Percentiles rank a stretch among this genome's conserved stretches.
Evolutionary conservation across 2,329 filamentous ascomycete species (phyloP).

Genomic region (Coniochaeta sp.): DNA sequence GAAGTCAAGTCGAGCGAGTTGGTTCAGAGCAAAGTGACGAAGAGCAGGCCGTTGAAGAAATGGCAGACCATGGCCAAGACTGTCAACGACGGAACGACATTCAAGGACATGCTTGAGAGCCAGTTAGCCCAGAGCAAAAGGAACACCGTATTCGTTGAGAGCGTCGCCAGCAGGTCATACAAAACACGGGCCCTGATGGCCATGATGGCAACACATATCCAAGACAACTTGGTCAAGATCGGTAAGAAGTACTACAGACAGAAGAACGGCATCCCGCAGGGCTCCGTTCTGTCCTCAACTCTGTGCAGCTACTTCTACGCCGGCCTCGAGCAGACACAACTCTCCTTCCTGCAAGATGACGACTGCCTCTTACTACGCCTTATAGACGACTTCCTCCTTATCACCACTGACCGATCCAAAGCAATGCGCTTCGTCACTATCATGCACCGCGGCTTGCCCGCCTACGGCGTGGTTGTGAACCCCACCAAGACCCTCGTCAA

Average conservation of each 20-base stretch:
- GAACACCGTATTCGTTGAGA: constrained; percentile 73
- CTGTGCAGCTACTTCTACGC: constrained; percentile 97
- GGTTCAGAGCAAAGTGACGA: neutral
- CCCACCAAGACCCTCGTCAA: constrained; percentile 75
- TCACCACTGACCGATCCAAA: constrained; percentile 62
- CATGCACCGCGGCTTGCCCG: constrained; percentile 72
- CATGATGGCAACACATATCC: constrained; percentile 74
- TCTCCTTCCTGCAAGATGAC: constrained; percentile 30
- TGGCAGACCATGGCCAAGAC: constrained; percentile 47
- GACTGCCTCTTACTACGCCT: constrained; percentile 69
- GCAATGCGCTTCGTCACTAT: constrained; percentile 65
- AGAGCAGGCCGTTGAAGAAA: constrained; percentile 30
- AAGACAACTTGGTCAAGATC: constrained; percentile 77
- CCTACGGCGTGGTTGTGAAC: constrained; percentile 76
- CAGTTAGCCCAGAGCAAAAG: constrained; percentile 36
- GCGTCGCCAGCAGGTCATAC: constrained; percentile 48
- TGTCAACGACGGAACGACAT: constrained; percentile 29
- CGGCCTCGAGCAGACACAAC: constrained; percentile 63
- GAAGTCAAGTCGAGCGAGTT: constrained; percentile 50
- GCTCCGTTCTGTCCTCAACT: constrained; percentile 77
- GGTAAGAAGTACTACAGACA: constrained; percentile 86
- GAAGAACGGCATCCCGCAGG: constrained; percentile 84
- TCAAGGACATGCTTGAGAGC: constrained; percentile 36
- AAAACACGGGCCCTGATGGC: constrained; percentile 52
- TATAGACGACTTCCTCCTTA: constrained; percentile 88